Evolutionary conservation across 345 rosid genomes (phyloP), one percentile per base, ranked within the genome.

Genomic region (Ceriops zippeliana): DNA sequence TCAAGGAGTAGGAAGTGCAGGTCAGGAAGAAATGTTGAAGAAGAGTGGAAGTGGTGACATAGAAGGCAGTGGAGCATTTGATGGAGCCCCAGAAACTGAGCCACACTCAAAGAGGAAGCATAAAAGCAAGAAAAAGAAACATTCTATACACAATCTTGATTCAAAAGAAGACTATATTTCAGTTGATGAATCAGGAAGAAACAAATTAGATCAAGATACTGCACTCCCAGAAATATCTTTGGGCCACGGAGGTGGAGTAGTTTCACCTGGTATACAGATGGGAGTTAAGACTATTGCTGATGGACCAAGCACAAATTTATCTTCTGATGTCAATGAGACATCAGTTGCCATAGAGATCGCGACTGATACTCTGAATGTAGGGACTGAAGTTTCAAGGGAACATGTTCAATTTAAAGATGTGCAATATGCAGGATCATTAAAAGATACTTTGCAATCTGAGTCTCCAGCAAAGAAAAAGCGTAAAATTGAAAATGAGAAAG

Each of bases 381-480:
- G 38, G 64, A 61, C 61, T 67, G 58, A 52, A 35, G 70, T 42
- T 75, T 58, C 52, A 22, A 72, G 67, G 47, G 61, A 71, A 38
- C 26, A 28, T 56, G 53, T 19, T 38, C 70, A 63, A 26, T 10
- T 9, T 27, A 54, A 66, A 60, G 68, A 37, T 59, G 42, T 52
- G 52, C 73, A 63, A 31, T 32, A 47, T 26, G 17, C 20, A 47
- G 59, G 24, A 34, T 70, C 71, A 22, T 5, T 56, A 56, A 72
- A 76, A 52, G 78, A 73, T 51, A 15, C 68, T 71, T 62, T 63
- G 19, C 66, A 46, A 26, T 53, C 70, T 63, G 51, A 56, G 46
- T 72, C 65, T 58, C 34, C 78, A 32, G 59, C 72, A 26, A 76
- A 74, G 74, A 79, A 73, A 76, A 74, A 72, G 31, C 65, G 31